Base-by-base conservation (phyloP, 1,284 basidiomycete genomes). In the Ustilago crameri region DNA sequence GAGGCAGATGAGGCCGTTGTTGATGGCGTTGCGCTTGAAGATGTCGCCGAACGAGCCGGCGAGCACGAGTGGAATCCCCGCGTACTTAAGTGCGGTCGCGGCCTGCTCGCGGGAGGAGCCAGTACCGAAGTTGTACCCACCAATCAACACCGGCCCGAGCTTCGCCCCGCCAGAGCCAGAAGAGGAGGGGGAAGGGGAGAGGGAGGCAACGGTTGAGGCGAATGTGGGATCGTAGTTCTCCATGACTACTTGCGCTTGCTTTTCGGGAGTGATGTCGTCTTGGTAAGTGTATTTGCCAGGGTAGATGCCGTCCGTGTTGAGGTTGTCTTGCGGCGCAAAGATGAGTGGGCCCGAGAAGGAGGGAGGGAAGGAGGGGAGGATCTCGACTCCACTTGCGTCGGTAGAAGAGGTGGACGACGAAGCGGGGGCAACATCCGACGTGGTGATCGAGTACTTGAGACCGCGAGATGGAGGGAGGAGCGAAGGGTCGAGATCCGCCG, bases 261-360 rank as follows among this genome's bases (percentile, higher is more conserved):
- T 89, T 71, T 90, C 90, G 34, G 95, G 92, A 0, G 95, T 98
- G 81, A 99, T 97, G 82, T 98, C 96, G 84, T 99, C 95, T 84
- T 97, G 94, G 85, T 99, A 98, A 0, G 96, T 99, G 85, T 99
- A 99, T 85, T 98, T 99, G 34, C 95, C 96, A 0, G 95, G 96
- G 85, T 99, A 99, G 82, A 99, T 93, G 5, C 93, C 96, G 81
- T 99, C 95, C 1, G 95, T 99, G 84, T 95, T 98, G 59, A 99
- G 85, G 84, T 99, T 99, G 84, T 98, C 95, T 82, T 98, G 94
- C 0, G 96, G 95, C 0, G 90, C 89, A 80, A 98, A 99, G 47
- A 98, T 86, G 9, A 98, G 85, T 0, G 91, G 89, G 0, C 96
- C 96, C 1, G 88, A 84, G 84, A 99, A 98, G 32, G 86, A 84